phyloP scores from a whole-genome alignment of 805 yeast genomes.

The Wickerhamomyces silvicola region DNA sequence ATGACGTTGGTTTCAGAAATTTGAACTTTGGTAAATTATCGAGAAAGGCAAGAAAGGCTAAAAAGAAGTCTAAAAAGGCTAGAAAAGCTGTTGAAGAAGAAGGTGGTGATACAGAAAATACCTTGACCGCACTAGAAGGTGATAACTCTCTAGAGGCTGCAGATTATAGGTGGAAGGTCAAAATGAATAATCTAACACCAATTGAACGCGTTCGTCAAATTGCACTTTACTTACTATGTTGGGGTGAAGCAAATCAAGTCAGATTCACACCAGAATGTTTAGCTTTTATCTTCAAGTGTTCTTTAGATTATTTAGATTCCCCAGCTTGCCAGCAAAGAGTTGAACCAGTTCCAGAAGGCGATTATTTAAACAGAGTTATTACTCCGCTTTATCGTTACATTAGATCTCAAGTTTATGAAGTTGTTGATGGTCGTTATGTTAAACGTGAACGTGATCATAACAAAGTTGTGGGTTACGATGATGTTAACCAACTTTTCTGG shows the following conservation, averaged over 20 bases:
- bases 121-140: conserved; percentile 64
- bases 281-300: conserved; percentile 93
- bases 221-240: conserved; percentile 65
- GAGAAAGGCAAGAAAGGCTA: conserved; percentile 74
- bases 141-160: conserved; percentile 85
- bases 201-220: conserved; percentile 74
- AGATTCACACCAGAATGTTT: conserved; percentile 88
- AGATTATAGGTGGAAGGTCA: conserved; percentile 74
- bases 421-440: conserved; percentile 73
- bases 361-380: conserved; percentile 83
- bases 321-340: conserved; percentile 86
- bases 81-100: conserved; percentile 64
- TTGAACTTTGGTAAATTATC: conserved; percentile 72
- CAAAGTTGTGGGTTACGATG: conserved; percentile 87
- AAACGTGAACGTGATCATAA: conserved; percentile 84
- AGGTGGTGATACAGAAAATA: conserved; percentile 53
- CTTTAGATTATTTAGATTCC: conserved; percentile 80
- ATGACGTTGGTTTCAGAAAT: conserved; percentile 75
- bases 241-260: conserved; percentile 94
- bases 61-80: conserved; percentile 74
- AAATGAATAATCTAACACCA: conserved; percentile 67
- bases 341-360: conserved; percentile 82
- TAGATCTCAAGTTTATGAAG: conserved; percentile 77
- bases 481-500: conserved; percentile 98
- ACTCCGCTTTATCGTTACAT: conserved; percentile 83